Evolutionary conservation across 2,329 filamentous ascomycete genomes (phyloP), one percentile per base, ranked within the genome.

Genomic region (Colletotrichum filicis): DNA sequence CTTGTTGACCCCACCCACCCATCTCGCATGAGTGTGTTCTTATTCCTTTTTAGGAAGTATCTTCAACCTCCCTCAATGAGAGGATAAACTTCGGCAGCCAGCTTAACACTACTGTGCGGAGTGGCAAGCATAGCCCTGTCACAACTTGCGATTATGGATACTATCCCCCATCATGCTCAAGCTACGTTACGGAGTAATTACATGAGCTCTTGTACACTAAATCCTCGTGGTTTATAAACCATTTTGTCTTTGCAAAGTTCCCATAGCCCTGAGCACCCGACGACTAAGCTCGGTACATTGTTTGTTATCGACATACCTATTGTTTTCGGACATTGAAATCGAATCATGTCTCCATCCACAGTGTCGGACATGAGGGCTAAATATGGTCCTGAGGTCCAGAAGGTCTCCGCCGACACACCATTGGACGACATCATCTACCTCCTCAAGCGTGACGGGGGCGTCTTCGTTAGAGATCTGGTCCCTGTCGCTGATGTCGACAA

Each of bases 381-480:
- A 12, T 72, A 72, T n/a, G 58, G 69, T 6, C 30, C 69, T 9
- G 64, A 72, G 19, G 69, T 72, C 22, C 69, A 72, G 28, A 72
- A 55, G 26, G 28, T 72, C 16, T 24, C 64, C 22, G 58, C 37
- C 2, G 37, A 58, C 24, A 63, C 64, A 6, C 58, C 64, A 7
- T 26, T 63, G 6, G 52, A 72, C n/a, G 64, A 72, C 14, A 68
- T 68, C 22, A 53, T 72, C 12, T 63, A 68, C 28, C 58, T 72
- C 7, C 58, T 72, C n/a, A 68, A 72, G 46, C 69, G 69, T 22
- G 69, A 72, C 24, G 69, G 69, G 4, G 69, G 69, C 32, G 69
- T 72, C 7, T 68, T 72, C n/a, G 35, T 72, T 42, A 58, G 59
- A 16, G 37, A n/a, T 3, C 52, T 72, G 5, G 30, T 72, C 5